Percentiles rank a stretch among this genome's conserved stretches.
Evolutionary conservation across 2,329 filamentous ascomycete species (phyloP).

Genomic region (Stachybotrys echinatus): DNA sequence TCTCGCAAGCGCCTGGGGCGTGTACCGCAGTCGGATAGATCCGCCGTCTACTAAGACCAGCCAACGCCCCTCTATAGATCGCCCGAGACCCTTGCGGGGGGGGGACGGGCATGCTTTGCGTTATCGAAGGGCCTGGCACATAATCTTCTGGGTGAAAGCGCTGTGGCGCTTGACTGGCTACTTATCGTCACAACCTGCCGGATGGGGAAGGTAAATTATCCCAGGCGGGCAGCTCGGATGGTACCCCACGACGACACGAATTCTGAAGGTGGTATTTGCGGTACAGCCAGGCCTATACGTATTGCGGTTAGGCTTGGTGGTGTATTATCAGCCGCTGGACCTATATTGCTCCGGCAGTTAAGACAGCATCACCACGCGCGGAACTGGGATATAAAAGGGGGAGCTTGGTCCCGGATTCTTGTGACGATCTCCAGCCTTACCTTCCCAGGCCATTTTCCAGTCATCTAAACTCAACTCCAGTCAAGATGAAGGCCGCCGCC

Average conservation of each 20-base stretch:
- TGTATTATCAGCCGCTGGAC: neutral
- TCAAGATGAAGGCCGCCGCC: slow-evolving; percentile 11
- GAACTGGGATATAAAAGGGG: neutral
- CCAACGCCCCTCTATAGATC: neutral
- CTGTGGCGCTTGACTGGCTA: neutral
- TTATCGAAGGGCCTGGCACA: neutral
- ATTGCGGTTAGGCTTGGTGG: neutral
- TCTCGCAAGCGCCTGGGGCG: neutral
- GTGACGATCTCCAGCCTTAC: neutral
- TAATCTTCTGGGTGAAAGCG: neutral
- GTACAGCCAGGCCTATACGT: neutral
- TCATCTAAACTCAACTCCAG: neutral
- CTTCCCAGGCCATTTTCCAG: neutral
- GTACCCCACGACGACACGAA: neutral
- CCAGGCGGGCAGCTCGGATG: slow-evolving; percentile 2
- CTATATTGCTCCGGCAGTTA: neutral
- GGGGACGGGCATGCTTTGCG: neutral
- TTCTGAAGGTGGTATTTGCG: slow-evolving; percentile 2
- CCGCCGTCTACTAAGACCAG: neutral
- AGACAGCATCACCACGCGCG: neutral
- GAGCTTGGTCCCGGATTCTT: neutral
- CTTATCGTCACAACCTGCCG: slow-evolving; percentile 1
- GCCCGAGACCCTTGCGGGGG: neutral
- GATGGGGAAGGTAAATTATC: neutral
- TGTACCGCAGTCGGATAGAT: neutral